These are phyloP conservation scores for Zasmidium cellare DNA, from an alignment of 2,329 filamentous ascomycete genomes.

Conservation along the genomic window DNA sequence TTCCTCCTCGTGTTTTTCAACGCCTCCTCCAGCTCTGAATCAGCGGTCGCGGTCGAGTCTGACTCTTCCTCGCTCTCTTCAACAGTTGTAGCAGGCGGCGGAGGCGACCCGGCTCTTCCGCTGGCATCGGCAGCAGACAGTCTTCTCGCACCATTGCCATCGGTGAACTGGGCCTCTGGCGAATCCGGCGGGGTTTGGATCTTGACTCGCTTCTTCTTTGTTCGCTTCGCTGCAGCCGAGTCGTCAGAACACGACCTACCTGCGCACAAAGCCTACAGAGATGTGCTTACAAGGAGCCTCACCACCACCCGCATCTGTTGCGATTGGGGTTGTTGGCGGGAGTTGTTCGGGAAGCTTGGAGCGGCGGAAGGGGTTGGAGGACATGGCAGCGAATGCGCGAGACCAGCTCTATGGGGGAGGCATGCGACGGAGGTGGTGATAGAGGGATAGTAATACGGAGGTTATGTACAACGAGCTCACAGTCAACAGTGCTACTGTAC, in stretches of 20 bases:
- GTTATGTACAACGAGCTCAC: not conserved
- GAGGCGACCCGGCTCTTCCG: conserved; percentile 15
- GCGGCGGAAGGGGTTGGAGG: conserved; percentile 35
- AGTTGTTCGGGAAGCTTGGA: conserved; percentile 23
- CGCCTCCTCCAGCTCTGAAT: conserved; percentile 23
- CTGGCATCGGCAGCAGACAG: conserved; percentile 18
- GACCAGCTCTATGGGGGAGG: not conserved
- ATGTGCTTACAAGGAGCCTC: conserved; percentile 23
- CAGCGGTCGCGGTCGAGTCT: conserved; percentile 21
- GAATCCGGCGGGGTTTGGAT: conserved; percentile 29
- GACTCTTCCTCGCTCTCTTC: conserved; percentile 22
- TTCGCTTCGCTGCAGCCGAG: conserved; percentile 16
- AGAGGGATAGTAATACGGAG: not conserved
- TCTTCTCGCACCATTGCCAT: conserved; percentile 16
- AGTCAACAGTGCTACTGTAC: not conserved
- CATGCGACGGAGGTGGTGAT: not conserved
- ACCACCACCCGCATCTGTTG: not conserved
- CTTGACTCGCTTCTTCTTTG: conserved; percentile 32
- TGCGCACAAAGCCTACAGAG: not conserved
- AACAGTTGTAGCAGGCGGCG: conserved; percentile 16
- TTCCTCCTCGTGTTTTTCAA: conserved; percentile 24
- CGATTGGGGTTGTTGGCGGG: conserved; percentile 15
- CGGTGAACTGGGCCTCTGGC: conserved; percentile 19
- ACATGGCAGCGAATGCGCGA: conserved; percentile 20
- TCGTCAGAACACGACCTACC: conserved; percentile 20